Evolutionary conservation across 257 asterid genomes (phyloP).

Genomic region (Agastache rugosa): DNA sequence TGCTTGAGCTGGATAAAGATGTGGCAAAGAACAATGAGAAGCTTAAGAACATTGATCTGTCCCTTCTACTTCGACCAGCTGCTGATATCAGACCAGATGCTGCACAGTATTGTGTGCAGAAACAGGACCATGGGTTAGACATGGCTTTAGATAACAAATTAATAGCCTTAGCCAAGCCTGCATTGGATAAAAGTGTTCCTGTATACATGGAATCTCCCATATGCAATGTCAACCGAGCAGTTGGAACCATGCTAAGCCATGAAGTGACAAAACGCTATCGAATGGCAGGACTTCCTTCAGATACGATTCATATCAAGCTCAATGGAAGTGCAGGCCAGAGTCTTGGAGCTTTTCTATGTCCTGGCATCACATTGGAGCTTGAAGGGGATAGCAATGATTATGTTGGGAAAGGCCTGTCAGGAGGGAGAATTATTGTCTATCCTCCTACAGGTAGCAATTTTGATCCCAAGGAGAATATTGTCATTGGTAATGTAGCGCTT

Average conservation of each 20-base stretch:
- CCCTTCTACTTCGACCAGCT: slow-evolving; percentile 91
- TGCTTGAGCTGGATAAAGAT: slow-evolving; percentile 87
- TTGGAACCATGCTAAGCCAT: slow-evolving; percentile 98
- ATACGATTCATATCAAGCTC: slow-evolving; percentile 88
- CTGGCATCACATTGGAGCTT: slow-evolving; percentile 93
- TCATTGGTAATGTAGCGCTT: slow-evolving; percentile 97
- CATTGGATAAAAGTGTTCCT: slow-evolving; percentile 79
- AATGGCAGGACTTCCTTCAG: slow-evolving; percentile 78
- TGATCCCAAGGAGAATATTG: slow-evolving; percentile 93
- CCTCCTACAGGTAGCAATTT: slow-evolving; percentile 89
- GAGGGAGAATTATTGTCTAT: slow-evolving; percentile 87
- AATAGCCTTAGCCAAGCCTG: slow-evolving; percentile 68
- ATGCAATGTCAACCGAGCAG: slow-evolving; percentile 93
- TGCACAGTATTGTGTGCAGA: slow-evolving; percentile 93
- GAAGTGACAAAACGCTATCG: slow-evolving; percentile 87
- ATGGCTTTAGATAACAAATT: slow-evolving; percentile 92
- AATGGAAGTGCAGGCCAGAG: slow-evolving; percentile 99
- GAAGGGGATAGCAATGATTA: slow-evolving; percentile 99
- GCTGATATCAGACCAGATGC: slow-evolving; percentile 98
- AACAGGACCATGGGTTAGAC: slow-evolving; percentile 96
- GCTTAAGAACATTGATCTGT: slow-evolving; percentile 84
- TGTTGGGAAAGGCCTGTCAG: slow-evolving; percentile 98
- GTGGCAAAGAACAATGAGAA: slow-evolving; percentile 76
- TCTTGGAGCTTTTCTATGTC: slow-evolving; percentile 96
- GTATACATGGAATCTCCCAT: slow-evolving; percentile 87